Percentiles rank a stretch among this genome's conserved stretches.
phyloP scores from a whole-genome alignment of 164 flowering plant species.

The Santalum album region DNA sequence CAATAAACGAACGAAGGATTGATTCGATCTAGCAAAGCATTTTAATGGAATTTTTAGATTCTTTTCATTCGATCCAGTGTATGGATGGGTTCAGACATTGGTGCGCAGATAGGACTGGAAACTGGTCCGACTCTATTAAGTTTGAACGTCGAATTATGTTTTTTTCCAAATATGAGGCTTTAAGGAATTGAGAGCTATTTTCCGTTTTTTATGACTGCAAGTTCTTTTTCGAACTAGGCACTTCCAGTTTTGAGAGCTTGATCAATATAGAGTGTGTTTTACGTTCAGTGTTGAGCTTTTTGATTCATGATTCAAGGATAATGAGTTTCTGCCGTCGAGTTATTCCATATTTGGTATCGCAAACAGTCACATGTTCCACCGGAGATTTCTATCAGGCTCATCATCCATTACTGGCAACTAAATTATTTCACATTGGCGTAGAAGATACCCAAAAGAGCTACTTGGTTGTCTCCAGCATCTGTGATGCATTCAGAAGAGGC shows the following conservation, averaged over 20 bases:
- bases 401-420: neutral
- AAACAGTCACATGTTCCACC: neutral
- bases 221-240: too few relatives aligned
- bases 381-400: neutral
- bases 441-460: neutral
- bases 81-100: conserved; percentile 50
- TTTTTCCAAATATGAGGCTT: too few relatives aligned
- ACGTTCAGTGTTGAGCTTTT: too few relatives aligned
- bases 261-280: too few relatives aligned
- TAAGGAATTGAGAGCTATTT: too few relatives aligned
- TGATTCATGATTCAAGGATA: neutral
- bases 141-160: too few relatives aligned
- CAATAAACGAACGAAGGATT: neutral
- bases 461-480: conserved; percentile 8
- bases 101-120: conserved; percentile 41
- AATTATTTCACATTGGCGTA: neutral
- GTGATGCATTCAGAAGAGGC: conserved; percentile 35
- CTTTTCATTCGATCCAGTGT: conserved; percentile 11
- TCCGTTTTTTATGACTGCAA: too few relatives aligned
- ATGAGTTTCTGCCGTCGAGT: neutral
- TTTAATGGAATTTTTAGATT: conserved; percentile 1
- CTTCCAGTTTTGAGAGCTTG: too few relatives aligned
- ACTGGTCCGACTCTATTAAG: conserved; percentile 31
- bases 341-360: neutral
- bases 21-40: neutral